Conservation (phyloP, 805 yeast genomes). For the Yarrowia sp. region DNA sequence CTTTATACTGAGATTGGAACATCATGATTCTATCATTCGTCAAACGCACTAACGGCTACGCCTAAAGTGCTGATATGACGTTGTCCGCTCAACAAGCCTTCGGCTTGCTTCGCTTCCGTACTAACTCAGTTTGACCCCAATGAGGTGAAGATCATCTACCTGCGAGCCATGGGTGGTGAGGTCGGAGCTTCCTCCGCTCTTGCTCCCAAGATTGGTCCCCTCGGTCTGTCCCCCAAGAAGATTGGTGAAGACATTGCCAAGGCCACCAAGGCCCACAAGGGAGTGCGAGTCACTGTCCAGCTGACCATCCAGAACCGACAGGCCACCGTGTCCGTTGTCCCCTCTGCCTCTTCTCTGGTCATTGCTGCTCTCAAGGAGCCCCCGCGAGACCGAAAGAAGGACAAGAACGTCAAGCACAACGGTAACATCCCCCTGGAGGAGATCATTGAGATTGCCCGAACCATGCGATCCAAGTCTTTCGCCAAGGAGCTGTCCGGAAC, state of each 20-base stretch:
- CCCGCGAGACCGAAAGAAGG: conserved; percentile 99
- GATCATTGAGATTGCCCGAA: conserved; percentile 95
- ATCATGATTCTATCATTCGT: too few species aligned
- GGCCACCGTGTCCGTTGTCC: conserved; percentile 98
- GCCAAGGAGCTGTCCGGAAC: conserved; percentile 98
- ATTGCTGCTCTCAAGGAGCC: conserved; percentile 99
- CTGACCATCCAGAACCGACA: conserved; percentile 99
- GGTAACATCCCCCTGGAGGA: conserved; percentile 98
- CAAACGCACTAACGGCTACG: too few species aligned
- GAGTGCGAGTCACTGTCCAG: conserved; percentile 98
- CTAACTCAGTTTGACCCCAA: conserved; percentile 94
- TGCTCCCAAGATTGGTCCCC: conserved; percentile 99
- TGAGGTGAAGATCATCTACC: conserved; percentile 98
- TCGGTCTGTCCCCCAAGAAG: conserved; percentile 99
- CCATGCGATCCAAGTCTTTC: conserved; percentile 96
- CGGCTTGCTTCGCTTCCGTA: background rate
- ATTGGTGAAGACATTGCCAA: conserved; percentile 99
- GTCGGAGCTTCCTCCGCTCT: conserved; percentile 99
- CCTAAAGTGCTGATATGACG: too few species aligned
- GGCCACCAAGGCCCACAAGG: conserved; percentile 99
- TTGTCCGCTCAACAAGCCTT: background rate
- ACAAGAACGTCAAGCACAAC: conserved; percentile 98
- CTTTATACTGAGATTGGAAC: too few species aligned
- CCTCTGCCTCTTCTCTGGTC: conserved; percentile 98
- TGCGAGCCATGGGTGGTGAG: conserved; percentile 99